Conservation (phyloP, 208 protist genomes). For the Leishmania guyanensis region DNA sequence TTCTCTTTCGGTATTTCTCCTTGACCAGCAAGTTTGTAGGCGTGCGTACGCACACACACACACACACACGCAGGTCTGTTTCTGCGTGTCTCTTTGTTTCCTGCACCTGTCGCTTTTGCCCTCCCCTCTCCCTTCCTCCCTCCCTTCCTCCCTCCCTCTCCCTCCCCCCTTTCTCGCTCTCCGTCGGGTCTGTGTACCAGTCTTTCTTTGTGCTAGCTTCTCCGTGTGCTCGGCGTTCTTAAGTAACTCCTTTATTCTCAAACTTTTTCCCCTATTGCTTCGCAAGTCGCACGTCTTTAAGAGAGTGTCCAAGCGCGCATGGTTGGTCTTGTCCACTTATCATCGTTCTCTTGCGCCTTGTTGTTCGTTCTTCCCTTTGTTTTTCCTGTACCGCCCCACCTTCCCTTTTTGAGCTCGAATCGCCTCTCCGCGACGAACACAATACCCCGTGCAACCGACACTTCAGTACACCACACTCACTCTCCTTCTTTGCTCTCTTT, state of each 20-base stretch:
- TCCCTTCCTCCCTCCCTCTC: constrained; percentile 5
- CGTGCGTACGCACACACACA: neutral
- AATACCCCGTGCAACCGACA: neutral
- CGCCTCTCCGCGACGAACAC: neutral
- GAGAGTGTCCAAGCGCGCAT: neutral
- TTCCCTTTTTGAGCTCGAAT: neutral
- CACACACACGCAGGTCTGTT: neutral
- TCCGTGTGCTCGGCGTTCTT: neutral
- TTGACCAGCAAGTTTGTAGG: neutral
- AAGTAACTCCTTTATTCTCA: neutral
- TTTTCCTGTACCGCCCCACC: neutral
- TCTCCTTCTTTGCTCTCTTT: neutral
- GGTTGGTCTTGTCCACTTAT: neutral
- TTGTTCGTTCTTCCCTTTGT: neutral
- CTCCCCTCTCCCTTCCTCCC: constrained; percentile 3
- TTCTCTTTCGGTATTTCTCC: neutral
- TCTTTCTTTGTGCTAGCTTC: neutral
- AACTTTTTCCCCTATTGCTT: neutral
- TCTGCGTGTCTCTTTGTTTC: too few species aligned
- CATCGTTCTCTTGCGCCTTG: neutral
- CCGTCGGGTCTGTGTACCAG: neutral
- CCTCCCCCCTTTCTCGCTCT: constrained; percentile 1
- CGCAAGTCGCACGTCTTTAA: neutral
- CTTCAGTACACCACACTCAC: neutral
- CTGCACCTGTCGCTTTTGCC: neutral